Base-by-base conservation (phyloP, 1,284 basidiomycete species). In the Phenoliferia sp. region DNA sequence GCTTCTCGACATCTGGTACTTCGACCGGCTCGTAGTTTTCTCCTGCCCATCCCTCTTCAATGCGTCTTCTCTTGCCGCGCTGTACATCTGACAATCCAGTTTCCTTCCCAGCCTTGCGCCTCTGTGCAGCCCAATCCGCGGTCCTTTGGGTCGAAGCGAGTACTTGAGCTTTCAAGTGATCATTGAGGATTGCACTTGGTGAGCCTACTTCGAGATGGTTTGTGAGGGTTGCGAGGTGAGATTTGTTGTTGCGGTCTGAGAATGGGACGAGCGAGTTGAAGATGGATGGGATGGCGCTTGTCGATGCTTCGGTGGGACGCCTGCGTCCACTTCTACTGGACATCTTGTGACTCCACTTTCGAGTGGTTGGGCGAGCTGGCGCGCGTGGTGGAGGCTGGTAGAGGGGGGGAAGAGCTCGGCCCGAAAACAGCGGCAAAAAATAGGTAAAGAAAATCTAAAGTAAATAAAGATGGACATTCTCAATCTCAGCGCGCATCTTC, bases 1-100 rank as follows among this genome's bases (percentile, higher is more conserved):
- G 54, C 9, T 60, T n/a, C 15, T 63, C 35, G 28, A 63, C 36
- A 3, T 65, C 61, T 3, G 60, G 64, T 29, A 35, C 7, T 10
- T 17, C 16, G 34, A 52, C 60, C 29, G 34, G 4, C n/a, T 29
- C 16, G 32, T 28, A 19, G 19, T 22, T 36, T 31, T 50, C 50
- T 29, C 34, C 60, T 22, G 48, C 44, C 19, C 60, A 36, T 54
- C n/a, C 33, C 28, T 57, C 50, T 12, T 31, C 26, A 26, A 22
- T 31, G 55, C 26, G 5, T 31, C 17, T 32, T 22, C 28, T 9
- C 50, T 52, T 31, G 15, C 29, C 33, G 31, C 35, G 33, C n/a
- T 59, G 17, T 35, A 32, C 32, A 16, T 60, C 31, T 10, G 17
- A 34, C 26, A 15, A 0, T 4, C 16, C 32, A 12, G 26, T 0